Evolutionary conservation across 129 eudicot genomes (phyloP).

Genomic region (Mikania micrantha): DNA sequence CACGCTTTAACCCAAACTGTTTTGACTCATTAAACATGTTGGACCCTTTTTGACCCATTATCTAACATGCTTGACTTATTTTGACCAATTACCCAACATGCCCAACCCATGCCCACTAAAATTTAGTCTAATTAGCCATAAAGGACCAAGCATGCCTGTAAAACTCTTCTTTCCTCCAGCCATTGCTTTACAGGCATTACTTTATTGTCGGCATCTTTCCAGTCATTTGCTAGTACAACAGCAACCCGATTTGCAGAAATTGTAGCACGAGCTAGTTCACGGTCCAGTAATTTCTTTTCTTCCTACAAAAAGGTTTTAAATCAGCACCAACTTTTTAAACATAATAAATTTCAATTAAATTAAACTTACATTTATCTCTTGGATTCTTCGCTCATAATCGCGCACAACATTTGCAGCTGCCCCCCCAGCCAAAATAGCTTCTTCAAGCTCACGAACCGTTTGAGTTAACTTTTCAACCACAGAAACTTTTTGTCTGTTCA

Average conservation of each 20-base stretch:
- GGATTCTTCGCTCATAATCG: constrained; percentile 86
- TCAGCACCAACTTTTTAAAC: constrained; percentile 6
- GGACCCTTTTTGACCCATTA: not conserved
- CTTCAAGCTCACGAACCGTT: constrained; percentile 85
- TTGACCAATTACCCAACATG: not conserved
- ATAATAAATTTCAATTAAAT: not conserved
- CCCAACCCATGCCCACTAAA: not conserved
- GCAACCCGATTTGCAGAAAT: constrained; percentile 88
- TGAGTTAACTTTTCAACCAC: constrained; percentile 87
- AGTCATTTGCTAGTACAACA: constrained; percentile 89
- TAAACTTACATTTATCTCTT: constrained; percentile 69
- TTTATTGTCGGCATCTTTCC: constrained; percentile 90
- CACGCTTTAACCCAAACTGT: not conserved
- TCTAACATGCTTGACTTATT: not conserved
- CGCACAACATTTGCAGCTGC: constrained; percentile 97
- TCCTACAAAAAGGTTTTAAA: constrained; percentile 42
- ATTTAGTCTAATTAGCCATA: not conserved
- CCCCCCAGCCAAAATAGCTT: constrained; percentile 91
- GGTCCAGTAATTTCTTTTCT: constrained; percentile 72
- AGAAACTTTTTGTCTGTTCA: constrained; percentile 86
- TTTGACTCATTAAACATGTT: no score
- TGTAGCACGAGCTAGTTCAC: constrained; percentile 92
- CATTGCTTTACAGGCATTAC: constrained; percentile 98
- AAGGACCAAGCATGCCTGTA: constrained; percentile 43
- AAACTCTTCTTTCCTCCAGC: constrained; percentile 90